Evolutionary conservation across 2,329 filamentous ascomycete species (phyloP), one percentile per base, ranked within the genome.

Genomic region (Aureobasidium lini): DNA sequence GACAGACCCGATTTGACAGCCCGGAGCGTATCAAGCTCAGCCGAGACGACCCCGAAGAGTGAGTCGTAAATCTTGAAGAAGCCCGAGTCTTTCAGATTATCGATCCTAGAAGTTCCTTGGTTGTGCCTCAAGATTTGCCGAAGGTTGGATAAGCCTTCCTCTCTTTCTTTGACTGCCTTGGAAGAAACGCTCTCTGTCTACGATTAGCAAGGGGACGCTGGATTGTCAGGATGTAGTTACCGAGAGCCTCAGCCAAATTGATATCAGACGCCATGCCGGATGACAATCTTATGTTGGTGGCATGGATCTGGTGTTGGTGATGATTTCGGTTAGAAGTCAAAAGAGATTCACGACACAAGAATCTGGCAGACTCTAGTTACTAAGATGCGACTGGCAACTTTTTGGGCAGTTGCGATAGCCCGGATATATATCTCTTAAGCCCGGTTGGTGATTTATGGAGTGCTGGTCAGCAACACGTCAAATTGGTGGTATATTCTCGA

Each of bases 51-150:
- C 57, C 82, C 80, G 68, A 96, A 96, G 2, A 97, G 76, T 1
- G 84, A 82, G 67, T 96, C 90, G 66, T 90, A 89, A 44, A 96
- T 84, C 61, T 83, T 82, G 68, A 94, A 87, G 65, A 89, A 95
- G n/a, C 82, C 82, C 69, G 88, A 89, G 69, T 95, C 90, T 47
- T 81, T 82, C 36, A 96, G 76, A 6, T 69, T 67, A 36, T 76
- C 71, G 62, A 76, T 65, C 46, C 65, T 71, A 31, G 71, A 62
- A 63, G 69, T 76, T 31, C 70, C 73, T 65, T 75, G 79, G 65
- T 81, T 81, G 65, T 81, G 76, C 57, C 77, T 76, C 34, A 86
- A 72, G 57, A 84, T 78, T 62, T 80, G 76, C 67, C 80, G 80
- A 58, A 85, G 71, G 65, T 83, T 78, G 63, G 76, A 75, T 61